These are phyloP conservation scores for Phaeodactylum tricornutum DNA, from an alignment of 108 stramenopile genomes.

Conservation along the genomic window DNA sequence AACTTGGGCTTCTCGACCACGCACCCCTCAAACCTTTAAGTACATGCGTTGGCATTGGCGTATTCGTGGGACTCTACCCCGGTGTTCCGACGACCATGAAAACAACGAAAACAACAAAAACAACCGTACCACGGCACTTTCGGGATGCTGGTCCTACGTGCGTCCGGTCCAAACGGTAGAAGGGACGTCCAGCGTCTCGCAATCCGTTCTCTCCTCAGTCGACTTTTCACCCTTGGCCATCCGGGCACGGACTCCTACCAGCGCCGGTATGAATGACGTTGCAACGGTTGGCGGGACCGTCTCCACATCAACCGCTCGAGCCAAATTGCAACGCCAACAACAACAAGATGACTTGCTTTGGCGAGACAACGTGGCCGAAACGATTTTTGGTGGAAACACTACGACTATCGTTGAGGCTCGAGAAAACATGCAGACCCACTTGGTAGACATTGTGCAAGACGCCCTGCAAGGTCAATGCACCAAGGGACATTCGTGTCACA, in stretches of 20 bases:
- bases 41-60: too few species aligned
- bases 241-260: slow-evolving; percentile 65
- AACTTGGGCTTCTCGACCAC: too few species aligned
- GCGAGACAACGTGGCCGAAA: neutral
- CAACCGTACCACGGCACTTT: too few species aligned
- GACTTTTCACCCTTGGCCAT: too few species aligned
- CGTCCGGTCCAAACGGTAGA: too few species aligned
- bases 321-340: neutral
- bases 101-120: too few species aligned
- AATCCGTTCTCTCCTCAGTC: too few species aligned
- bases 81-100: too few species aligned
- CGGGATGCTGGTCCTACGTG: too few species aligned
- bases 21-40: too few species aligned
- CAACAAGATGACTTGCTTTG: slow-evolving; percentile 8
- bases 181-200: too few species aligned
- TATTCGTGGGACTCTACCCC: too few species aligned
- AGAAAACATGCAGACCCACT: slow-evolving; percentile 8
- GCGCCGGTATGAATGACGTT: slow-evolving; percentile 57
- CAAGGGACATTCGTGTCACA: slow-evolving; percentile 25
- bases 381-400: slow-evolving; percentile 12
- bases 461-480: slow-evolving; percentile 26
- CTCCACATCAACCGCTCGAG: neutral
- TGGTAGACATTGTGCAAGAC: slow-evolving; percentile 19
- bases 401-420: neutral
- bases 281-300: neutral